Evolutionary conservation across 192 early-diverging fungal species (phyloP), one percentile per base, ranked within the genome.

Genomic region (Gonapodya prolifera): DNA sequence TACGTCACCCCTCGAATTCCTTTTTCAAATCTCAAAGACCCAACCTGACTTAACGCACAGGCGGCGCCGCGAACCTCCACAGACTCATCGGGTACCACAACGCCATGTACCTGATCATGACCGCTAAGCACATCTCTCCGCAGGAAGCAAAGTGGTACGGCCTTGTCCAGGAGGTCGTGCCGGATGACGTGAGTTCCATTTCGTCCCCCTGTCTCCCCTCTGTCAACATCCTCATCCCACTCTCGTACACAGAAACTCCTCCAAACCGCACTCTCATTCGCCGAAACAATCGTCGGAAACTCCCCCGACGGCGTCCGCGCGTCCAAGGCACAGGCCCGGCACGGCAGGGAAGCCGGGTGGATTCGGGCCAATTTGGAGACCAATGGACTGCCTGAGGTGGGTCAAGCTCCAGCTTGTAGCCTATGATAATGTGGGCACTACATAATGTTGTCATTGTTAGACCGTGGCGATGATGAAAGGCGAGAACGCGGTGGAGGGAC

Each of bases 51-150:
- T n/a, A n/a, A n/a, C n/a, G n/a, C n/a, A n/a, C 2, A 18, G 71
- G 71, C 71, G 71, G 71, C 71, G 32, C 71, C 8, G 71, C 71
- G 8, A 73, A 73, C 71, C 71, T 73, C 71, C 71, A 73, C 71
- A 2, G 71, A 2, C 71, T 73, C 18, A 73, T 73, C 31, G 71
- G 71, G 32, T 73, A 73, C 71, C 71, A 73, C 71, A 73, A 73
- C 71, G 18, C 71, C 8, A 73, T 73, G 71, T 30, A 73, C 8
- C 18, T 73, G 71, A 18, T 73, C 31, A 18, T 73, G 28, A 73
- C 71, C 8, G 71, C 28, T 8, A 32, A 73, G 8, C 71, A 18
- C 8, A 32, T 73, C 71, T 16, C 18, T 18, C 8, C 71, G 31
- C 71, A 73, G 31, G 71, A 73, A 29, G 71, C 71, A 32, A 18